Base-by-base conservation (phyloP, 1,284 basidiomycete genomes). In the Schizophyllum commune region DNA sequence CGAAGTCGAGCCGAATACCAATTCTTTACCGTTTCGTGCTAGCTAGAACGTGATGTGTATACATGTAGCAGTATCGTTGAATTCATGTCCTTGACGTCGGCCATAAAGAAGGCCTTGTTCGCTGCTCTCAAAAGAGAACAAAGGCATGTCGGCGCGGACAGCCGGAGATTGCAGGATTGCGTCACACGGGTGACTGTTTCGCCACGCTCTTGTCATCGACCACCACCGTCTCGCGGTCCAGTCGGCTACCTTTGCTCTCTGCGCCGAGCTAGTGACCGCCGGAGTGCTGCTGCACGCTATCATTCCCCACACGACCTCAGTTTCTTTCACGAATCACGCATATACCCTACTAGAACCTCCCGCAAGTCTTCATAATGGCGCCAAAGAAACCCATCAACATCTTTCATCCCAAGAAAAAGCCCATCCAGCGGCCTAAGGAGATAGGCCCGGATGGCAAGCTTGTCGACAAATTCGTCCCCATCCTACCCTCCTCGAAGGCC, bases 381-480 rank as follows among this genome's bases (percentile, higher is more conserved):
- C 77, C 78, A 27, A 76, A 77, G 47, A 64, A 69, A 66, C 69
- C 57, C 68, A 72, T 57, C 68, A 68, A 74, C 15, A 66, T 83
- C 62, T 83, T 83, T 63, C 82, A 84, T 66, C 82, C 81, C 15
- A 83, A 82, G 72, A 80, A 82, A 71, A 74, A 72, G 62, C 69
- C 32, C 75, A 75, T 66, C 74, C 74, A 67, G 71, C 73, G 33
- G 63, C 65, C 34, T 68, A 67, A 21, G 51, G 54, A 32, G 22
- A 17, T 39, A 65, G 68, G 27, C 61, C 62, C 54, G 52, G 62
- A 39, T 67, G 63, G 52, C 64, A 64, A 39, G 67, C 72, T 56
- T 67, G 53, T 73, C 73, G 32, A 70, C 69, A 57, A 73, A 70
- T 65, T 65, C 64, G n/a, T 66, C 70, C 4, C 39, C 8, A 47